Evolutionary conservation across 371 early-diverging fungal species (phyloP).

Genomic region (Lichtheimia corymbifera): DNA sequence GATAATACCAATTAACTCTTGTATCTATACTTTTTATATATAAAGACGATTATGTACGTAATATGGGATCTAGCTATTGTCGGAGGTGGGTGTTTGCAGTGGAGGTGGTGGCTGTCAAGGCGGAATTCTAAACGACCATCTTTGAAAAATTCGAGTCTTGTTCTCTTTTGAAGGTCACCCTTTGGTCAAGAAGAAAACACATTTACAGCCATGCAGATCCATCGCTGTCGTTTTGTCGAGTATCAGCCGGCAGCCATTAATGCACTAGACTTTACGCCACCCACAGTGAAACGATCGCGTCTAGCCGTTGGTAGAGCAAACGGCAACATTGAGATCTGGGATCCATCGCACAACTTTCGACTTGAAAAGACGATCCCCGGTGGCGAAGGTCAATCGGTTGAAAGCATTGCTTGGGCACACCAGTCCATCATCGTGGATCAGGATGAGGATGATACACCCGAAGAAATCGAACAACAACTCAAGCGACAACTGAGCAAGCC

Average conservation of each 20-base stretch:
- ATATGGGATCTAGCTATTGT: no score
- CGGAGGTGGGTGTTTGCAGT: no score
- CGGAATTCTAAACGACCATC: no score
- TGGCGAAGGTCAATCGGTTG: slow-evolving; percentile 73
- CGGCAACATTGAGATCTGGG: slow-evolving; percentile 95
- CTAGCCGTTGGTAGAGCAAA: slow-evolving; percentile 89
- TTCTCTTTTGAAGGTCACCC: no score
- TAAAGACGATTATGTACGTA: no score
- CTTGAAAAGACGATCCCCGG: slow-evolving; percentile 85
- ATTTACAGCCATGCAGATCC: slow-evolving; percentile 64
- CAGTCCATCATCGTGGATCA: slow-evolving; percentile 62
- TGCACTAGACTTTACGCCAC: slow-evolving; percentile 76
- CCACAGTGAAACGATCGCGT: slow-evolving; percentile 44
- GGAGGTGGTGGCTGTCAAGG: no score
- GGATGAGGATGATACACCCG: slow-evolving; percentile 61
- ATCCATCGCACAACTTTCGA: slow-evolving; percentile 63
- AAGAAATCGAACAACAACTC: slow-evolving; percentile 48
- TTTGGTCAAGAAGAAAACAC: no score
- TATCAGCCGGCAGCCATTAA: slow-evolving; percentile 86
- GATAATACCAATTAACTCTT: no score
- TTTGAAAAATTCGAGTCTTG: no score
- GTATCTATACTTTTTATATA: no score
- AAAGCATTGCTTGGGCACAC: slow-evolving; percentile 86
- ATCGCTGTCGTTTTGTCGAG: slow-evolving; percentile 90
- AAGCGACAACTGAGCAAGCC: slow-evolving; percentile 51